Base-by-base conservation (phyloP, 768 basidiomycete genomes). In the Tricholoma sp. region DNA sequence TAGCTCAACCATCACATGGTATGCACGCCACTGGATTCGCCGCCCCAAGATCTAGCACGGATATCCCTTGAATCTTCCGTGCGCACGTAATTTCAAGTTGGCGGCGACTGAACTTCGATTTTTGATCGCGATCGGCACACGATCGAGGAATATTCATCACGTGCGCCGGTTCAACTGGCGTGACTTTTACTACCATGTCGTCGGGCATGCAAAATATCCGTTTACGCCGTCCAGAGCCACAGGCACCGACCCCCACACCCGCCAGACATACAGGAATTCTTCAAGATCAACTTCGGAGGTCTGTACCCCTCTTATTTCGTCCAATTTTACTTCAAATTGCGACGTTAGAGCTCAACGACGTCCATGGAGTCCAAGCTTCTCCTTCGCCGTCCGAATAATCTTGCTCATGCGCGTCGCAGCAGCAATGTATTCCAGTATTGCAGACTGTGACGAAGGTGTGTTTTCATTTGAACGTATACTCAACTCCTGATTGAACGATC, bases 401-500 rank as follows among this genome's bases (percentile, higher is more conserved):
- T 73, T 97, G 51, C 79, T 98, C 14, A 66, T 97, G 16, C 83
- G 97, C 18, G 79, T 94, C 29, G 74, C 83, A 22, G 86, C 82
- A 0, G 97, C 94, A 2, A 98, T 99, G 94, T 98, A 98, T 68
- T 83, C 89, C 11, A 93, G 93, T 62, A 91, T 96, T 56, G 84
- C 86, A 65, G 97, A 98, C 67, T 98, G 97, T 61, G 97, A 99
- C 67, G 97, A 99, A 83, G 94, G 96, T 94, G 54, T 59, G 56
- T 50, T 34, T 35, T 35, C 14, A 18, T 46, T 49, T 49, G 31
- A 22, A 12, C 31, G 27, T 24, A 2, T 9, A 6, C 7, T 35
- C 18, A 16, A 8, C n/a, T 8, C n/a, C 39, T 19, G 50, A 46
- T 52, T 54, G 21, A 50, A 43, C 24, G 12, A 53, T 59, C 24